Evolutionary conservation across 2,329 filamentous ascomycete genomes (phyloP), one percentile per base, ranked within the genome.

Genomic region (Claviceps pazoutovae): DNA sequence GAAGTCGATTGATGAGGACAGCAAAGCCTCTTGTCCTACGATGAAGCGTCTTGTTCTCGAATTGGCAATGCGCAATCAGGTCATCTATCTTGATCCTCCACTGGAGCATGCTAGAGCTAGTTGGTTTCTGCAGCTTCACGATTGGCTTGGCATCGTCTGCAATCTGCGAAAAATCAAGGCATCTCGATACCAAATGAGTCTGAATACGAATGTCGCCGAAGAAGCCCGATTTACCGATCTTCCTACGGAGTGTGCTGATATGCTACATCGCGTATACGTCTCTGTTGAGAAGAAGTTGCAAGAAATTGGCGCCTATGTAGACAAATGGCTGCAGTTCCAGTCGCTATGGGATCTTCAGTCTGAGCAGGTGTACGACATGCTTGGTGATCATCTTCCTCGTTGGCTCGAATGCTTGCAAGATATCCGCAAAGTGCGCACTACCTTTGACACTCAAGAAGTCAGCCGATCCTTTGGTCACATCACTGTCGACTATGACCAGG

Each of bases 241-340:
- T 36, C 88, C 91, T 1, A 81, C 83, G 53, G 80, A 86, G 62
- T 97, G 91, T 66, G 87, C 89, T 19, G 79, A 84, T 46, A 80
- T 86, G 53, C 76, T 98, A 19, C 79, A 82, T 46, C 78, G 83
- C 54, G 90, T 95, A 1, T 96, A 97, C 64, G 76, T 77, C 37
- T 83, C 84, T 0, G 79, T 98, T 9, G 90, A 97, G 67, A 80
- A 80, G 57, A 95, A 93, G 68, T 71, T 98, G 4, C 74, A 77
- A 16, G 82, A 86, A 44, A 88, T 97, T 36, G 80, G 86, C 39
- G 75, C 76, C 4, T 98, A 98, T 59, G 88, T 98, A 9, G 89
- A 96, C 64, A 94, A 97, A 68, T 98, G 93, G 93, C 75, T 98
- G 46, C 93, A 96, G 61, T 98, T 97, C 69, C 93, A 98, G 68